Conservation (phyloP, 345 rosid genomes). For the Camelina laxa region DNA sequence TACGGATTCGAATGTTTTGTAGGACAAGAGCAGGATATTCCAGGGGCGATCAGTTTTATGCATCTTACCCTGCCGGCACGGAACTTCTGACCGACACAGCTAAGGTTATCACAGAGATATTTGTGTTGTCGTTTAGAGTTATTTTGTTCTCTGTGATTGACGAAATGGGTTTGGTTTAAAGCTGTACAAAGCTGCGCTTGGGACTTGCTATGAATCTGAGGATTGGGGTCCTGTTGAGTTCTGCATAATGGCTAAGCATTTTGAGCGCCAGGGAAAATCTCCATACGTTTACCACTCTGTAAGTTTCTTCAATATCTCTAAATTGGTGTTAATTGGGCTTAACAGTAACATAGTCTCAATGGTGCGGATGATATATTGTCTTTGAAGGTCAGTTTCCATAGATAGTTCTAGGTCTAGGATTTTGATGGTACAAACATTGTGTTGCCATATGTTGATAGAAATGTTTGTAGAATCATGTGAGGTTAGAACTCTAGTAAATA, state of each 20-base stretch:
- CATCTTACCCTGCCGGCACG: slow-evolving; percentile 92
- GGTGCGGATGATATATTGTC: neutral
- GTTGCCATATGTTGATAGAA: slow-evolving; percentile 17
- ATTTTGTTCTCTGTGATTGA: slow-evolving; percentile 21
- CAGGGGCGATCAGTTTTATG: slow-evolving; percentile 88
- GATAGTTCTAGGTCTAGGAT: neutral
- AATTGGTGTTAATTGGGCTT: neutral
- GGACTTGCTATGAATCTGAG: slow-evolving; percentile 82
- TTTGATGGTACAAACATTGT: neutral
- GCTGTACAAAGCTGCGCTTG: slow-evolving; percentile 90
- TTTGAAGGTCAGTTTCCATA: neutral
- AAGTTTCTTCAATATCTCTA: slow-evolving; percentile 38
- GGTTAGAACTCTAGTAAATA: neutral
- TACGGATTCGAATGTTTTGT: slow-evolving; percentile 35
- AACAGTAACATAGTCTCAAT: neutral
- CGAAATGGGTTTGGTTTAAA: slow-evolving; percentile 39
- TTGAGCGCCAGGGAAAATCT: slow-evolving; percentile 89
- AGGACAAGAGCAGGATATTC: slow-evolving; percentile 93
- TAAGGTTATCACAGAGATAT: slow-evolving; percentile 50
- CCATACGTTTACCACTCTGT: slow-evolving; percentile 94
- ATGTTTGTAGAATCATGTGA: neutral
- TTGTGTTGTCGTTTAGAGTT: slow-evolving; percentile 6
- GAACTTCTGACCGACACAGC: slow-evolving; percentile 82
- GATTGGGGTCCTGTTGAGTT: slow-evolving; percentile 90
- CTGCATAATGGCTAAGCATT: slow-evolving; percentile 85